Conservation (phyloP, 164 flowering plant species). For the Santalum album region DNA sequence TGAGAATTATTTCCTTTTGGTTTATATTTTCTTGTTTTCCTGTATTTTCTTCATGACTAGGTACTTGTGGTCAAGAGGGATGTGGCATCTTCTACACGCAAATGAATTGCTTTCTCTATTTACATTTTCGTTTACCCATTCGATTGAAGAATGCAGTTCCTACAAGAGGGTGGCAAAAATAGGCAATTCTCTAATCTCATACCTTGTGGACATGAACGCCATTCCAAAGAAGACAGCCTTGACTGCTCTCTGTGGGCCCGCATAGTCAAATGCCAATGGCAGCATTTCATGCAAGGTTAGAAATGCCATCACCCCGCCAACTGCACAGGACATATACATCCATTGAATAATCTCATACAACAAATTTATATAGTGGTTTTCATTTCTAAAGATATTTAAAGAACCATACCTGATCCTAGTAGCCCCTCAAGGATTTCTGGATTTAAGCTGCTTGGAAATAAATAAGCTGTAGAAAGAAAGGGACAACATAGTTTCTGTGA, state of each 20-base stretch:
- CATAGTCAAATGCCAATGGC: constrained; percentile 94
- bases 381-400: neutral
- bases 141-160: too few species aligned
- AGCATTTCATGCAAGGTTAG: constrained; percentile 96
- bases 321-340: constrained; percentile 26
- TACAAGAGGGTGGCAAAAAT: too few species aligned
- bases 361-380: neutral
- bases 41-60: too few species aligned
- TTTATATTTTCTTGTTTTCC: too few species aligned
- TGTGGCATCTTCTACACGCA: too few species aligned
- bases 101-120: too few species aligned
- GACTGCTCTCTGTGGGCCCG: constrained; percentile 90
- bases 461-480: constrained; percentile 49
- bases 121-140: too few species aligned
- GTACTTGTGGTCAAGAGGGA: too few species aligned
- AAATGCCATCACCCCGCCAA: constrained; percentile 99
- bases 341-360: neutral
- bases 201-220: constrained; percentile 99
- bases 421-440: constrained; percentile 94
- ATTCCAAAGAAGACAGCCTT: constrained; percentile 93
- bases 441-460: constrained; percentile 81
- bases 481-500: neutral
- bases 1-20: too few species aligned
- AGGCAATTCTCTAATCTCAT: constrained; percentile 6
- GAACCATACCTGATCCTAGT: constrained; percentile 69